Evolutionary conservation across 495 filamentous ascomycete species (phyloP), one percentile per base, ranked within the genome.

Genomic region (Mytilinidion resinicola): DNA sequence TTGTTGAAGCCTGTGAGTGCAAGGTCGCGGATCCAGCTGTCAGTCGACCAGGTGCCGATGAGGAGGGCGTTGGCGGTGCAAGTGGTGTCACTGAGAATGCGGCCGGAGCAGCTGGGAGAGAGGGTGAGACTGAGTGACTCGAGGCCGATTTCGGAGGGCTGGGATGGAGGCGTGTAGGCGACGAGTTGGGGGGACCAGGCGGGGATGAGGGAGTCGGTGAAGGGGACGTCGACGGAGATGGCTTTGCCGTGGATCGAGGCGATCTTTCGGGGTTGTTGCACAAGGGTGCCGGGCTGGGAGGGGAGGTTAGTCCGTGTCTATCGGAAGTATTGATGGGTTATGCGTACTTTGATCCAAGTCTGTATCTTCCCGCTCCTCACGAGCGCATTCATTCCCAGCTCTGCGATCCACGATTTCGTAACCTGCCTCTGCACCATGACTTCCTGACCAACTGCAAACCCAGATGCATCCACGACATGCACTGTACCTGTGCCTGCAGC

Each of bases 11-110:
- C 44, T 5, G 44, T 48, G n/a, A 48, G 44, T 3, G 15, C 44
- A 4, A 48, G 44, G 19, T 48, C 21, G 44, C 44, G 44, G 44
- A 48, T 21, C 44, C 44, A 48, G 44, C 44, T 48, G 44, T 48
- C 44, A 20, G 44, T 21, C n/a, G 44, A 19, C 44, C 44, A 48
- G 15, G 14, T 10, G 44, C 19, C 21, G 11, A 48, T n/a, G 19
- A 10, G 10, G 14, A 21, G 10, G 19, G 44, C 44, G 17, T 42
- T 42, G 39, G 39, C 19, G 44, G 4, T 21, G n/a, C 44, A 48
- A n/a, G 10, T 48, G 14, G 19, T 48, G 14, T 15, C 10, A n/a
- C n/a, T 48, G 10, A 48, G 19, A n/a, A 48, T 48, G 11, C 15
- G n/a, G 19, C 44, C 44, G 11, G 44, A 48, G 44, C 44, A 48